A percentile compares a stretch with the other conserved stretches of the same genome.
Evolutionary conservation across 225 moss, liverwort and hornwort species (phyloP).

Genomic region (Neckera pumila): DNA sequence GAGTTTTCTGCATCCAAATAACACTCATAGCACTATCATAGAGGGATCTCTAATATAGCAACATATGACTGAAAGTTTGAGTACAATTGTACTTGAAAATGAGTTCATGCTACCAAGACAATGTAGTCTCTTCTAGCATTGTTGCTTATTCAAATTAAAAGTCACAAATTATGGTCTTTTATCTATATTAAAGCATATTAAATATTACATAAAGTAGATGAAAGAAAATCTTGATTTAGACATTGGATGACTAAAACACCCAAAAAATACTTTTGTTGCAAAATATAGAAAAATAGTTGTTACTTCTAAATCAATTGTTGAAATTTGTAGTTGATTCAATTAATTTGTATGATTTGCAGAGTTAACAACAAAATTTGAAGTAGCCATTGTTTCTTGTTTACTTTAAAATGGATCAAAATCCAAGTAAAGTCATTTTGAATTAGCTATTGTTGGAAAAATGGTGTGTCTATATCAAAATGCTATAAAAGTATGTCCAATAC

Average conservation of each 20-base stretch:
- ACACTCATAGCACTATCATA: neutral
- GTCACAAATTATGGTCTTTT: neutral
- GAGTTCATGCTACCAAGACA: fast-evolving
- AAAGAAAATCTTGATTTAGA: neutral
- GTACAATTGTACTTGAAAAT: neutral
- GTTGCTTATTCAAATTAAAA: neutral
- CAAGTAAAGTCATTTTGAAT: neutral
- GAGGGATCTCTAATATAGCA: neutral
- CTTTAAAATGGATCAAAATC: neutral
- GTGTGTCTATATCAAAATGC: fast-evolving
- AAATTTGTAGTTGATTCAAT: neutral
- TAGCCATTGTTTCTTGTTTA: neutral
- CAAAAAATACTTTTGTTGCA: neutral
- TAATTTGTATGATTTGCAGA: neutral
- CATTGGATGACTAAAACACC: neutral
- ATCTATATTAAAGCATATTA: neutral
- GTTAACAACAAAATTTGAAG: neutral
- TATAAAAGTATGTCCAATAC: neutral
- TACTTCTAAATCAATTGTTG: neutral
- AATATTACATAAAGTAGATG: neutral
- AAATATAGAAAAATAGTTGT: neutral
- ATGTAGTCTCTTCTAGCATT: neutral
- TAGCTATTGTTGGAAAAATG: neutral
- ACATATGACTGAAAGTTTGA: neutral
- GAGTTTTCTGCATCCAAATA: fast-evolving